Percentiles rank a stretch among this genome's conserved stretches.
Conservation (phyloP, 306 rosid species). For the Cicer arietinum region DNA sequence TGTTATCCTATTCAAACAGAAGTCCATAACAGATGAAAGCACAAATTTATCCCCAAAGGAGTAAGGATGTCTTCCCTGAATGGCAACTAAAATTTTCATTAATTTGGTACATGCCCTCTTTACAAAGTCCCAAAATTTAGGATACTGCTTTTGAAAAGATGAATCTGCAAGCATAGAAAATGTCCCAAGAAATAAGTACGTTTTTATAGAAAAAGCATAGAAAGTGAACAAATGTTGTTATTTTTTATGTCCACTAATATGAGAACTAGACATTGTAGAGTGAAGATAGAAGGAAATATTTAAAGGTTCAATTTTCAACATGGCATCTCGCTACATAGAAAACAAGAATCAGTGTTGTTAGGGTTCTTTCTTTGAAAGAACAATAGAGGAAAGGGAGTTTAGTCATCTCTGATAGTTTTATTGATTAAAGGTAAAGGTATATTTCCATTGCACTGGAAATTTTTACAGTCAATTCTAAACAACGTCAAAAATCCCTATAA, state of each 20-base stretch:
- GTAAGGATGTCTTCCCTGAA: slow-evolving; percentile 92
- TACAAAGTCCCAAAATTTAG: slow-evolving; percentile 83
- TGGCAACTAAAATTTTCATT: slow-evolving; percentile 86
- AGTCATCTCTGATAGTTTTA: background rate
- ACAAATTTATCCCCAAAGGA: slow-evolving; percentile 87
- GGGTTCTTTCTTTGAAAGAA: background rate
- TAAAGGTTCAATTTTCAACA: slow-evolving; percentile 32
- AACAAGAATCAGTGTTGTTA: background rate
- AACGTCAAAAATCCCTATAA: background rate
- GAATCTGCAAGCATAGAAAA: slow-evolving; percentile 67
- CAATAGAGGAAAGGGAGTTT: slow-evolving; percentile 4
- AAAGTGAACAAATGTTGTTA: slow-evolving; percentile 17
- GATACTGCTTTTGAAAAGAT: slow-evolving; percentile 68
- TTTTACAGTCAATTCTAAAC: background rate
- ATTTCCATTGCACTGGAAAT: background rate
- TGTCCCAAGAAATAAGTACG: slow-evolving; percentile 23
- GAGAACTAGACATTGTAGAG: slow-evolving; percentile 9
- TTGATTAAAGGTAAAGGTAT: background rate
- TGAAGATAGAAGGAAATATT: slow-evolving; percentile 9
- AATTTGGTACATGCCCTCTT: slow-evolving; percentile 85
- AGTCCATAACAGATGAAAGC: slow-evolving; percentile 77
- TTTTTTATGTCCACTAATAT: slow-evolving; percentile 10
- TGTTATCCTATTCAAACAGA: slow-evolving; percentile 86
- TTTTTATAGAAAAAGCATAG: slow-evolving; percentile 29
- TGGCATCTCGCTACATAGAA: slow-evolving; percentile 6